These are phyloP conservation scores for Allium cepa DNA, from an alignment of 106 monocot species.

Conservation along the genomic window DNA sequence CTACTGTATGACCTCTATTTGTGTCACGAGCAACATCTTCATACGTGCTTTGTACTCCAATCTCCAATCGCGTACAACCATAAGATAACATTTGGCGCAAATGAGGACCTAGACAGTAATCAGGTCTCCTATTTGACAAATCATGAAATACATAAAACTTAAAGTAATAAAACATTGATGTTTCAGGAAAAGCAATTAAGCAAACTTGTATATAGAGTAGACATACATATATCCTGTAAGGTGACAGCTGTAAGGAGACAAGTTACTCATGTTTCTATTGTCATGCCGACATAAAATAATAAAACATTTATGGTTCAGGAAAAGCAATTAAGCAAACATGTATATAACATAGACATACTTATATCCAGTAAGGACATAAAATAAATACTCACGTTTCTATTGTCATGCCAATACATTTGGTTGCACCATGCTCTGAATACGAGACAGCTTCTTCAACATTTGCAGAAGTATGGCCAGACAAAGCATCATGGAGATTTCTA, in stretches of 20 bases:
- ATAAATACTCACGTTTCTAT: slow-evolving; percentile 93
- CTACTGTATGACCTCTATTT: slow-evolving; percentile 98
- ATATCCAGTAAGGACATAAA: neutral
- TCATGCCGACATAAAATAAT: slow-evolving; percentile 82
- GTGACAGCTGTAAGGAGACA: neutral
- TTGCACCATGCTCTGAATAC: slow-evolving; percentile 85
- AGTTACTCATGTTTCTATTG: slow-evolving; percentile 93
- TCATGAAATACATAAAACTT: neutral
- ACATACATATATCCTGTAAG: neutral
- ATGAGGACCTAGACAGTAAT: slow-evolving; percentile 95
- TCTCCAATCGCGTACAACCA: slow-evolving; percentile 97
- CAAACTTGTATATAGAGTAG: neutral
- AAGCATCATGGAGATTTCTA: slow-evolving; percentile 96
- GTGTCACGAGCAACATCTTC: slow-evolving; percentile 99
- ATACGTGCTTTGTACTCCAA: slow-evolving; percentile 98
- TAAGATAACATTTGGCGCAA: slow-evolving; percentile 96
- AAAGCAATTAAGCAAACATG: neutral
- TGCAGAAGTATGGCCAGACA: slow-evolving; percentile 95
- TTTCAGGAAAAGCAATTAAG: neutral
- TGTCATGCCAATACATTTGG: slow-evolving; percentile 99
- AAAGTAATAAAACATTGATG: neutral
- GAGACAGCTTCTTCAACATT: slow-evolving; percentile 94
- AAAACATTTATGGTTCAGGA: no score
- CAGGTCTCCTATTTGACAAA: slow-evolving; percentile 73
- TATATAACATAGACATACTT: neutral